A percentile compares a stretch with the other conserved stretches of the same genome.
Evolutionary conservation across 805 yeast genomes (phyloP).

Genomic region (Citeromyces matritensis): DNA sequence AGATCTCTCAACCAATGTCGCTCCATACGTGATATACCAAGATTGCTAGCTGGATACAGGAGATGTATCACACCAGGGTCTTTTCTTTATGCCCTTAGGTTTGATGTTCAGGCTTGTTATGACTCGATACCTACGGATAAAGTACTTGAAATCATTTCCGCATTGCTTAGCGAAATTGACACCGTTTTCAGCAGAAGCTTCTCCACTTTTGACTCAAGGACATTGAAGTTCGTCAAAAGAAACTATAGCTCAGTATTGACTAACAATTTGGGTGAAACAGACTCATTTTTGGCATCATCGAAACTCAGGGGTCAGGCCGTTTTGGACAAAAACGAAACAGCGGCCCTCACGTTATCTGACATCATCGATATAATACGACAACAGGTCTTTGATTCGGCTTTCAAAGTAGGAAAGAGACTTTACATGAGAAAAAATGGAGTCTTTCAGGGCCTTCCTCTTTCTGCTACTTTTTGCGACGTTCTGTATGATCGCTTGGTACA

Average conservation of each 20-base stretch:
- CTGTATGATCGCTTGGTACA: constrained; percentile 50
- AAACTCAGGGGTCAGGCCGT: constrained; percentile 5
- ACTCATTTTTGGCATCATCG: constrained; percentile 2
- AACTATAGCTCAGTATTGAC: neutral
- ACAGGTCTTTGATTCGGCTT: constrained; percentile 39
- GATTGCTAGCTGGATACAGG: constrained; percentile 21
- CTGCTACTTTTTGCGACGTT: constrained; percentile 60
- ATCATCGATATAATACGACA: constrained; percentile 26
- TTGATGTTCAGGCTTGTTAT: constrained; percentile 67
- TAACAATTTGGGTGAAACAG: neutral
- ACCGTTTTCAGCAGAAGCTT: neutral
- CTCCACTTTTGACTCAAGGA: neutral
- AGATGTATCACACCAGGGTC: constrained; percentile 13
- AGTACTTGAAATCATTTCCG: constrained; percentile 10
- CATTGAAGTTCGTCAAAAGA: neutral
- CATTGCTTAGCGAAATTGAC: neutral
- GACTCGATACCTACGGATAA: constrained; percentile 48
- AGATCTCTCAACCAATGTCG: constrained; percentile 8
- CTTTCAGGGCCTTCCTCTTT: constrained; percentile 74
- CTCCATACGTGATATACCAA: constrained; percentile 31
- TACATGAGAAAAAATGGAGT: constrained; percentile 51
- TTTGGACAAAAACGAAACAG: constrained; percentile 17
- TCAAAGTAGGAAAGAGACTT: constrained; percentile 19
- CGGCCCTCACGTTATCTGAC: constrained; percentile 22
- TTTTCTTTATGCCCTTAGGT: constrained; percentile 36